A percentile compares a stretch with the other conserved stretches of the same genome.
phyloP scores from a whole-genome alignment of 345 rosid species.

The Stellera chamaejasme region DNA sequence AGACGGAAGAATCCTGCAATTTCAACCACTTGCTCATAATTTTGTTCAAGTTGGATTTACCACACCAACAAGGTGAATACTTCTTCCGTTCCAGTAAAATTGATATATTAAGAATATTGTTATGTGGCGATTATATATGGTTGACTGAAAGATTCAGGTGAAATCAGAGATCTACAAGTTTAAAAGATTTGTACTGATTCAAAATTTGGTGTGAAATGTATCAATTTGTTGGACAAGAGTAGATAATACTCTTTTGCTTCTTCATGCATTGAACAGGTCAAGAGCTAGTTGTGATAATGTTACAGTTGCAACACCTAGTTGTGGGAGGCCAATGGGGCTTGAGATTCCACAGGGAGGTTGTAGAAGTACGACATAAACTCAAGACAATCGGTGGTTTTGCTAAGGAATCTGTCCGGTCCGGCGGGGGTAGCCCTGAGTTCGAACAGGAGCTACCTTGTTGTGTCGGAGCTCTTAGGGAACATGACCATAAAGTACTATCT shows the following conservation, averaged over 20 bases:
- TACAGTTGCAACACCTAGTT: neutral
- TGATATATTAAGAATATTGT: too few relatives aligned
- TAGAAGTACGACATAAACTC: slow-evolving; percentile 5
- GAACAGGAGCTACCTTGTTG: slow-evolving; percentile 3
- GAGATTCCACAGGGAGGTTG: slow-evolving; percentile 18
- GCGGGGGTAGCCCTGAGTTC: slow-evolving; percentile 12
- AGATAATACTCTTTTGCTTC: too few relatives aligned
- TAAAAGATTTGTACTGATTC: too few relatives aligned
- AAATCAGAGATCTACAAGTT: too few relatives aligned
- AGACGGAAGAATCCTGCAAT: slow-evolving; percentile 9
- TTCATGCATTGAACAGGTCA: too few relatives aligned
- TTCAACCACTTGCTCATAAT: neutral
- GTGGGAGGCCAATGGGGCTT: slow-evolving; percentile 9
- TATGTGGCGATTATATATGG: too few relatives aligned
- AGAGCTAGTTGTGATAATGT: slow-evolving; percentile 3
- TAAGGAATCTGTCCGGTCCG: slow-evolving; percentile 9
- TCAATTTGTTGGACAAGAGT: too few relatives aligned
- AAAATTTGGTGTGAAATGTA: too few relatives aligned
- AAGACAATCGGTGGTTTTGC: slow-evolving; percentile 11
- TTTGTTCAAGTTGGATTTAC: slow-evolving; percentile 3
- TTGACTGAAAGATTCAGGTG: too few relatives aligned
- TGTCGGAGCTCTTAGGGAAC: slow-evolving; percentile 5
- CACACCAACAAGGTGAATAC: slow-evolving; percentile 7
- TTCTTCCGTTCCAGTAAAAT: neutral
- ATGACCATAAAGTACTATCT: slow-evolving; percentile 13